Percentiles rank a stretch among this genome's conserved stretches.
Evolutionary conservation across 2,329 filamentous ascomycete genomes (phyloP).

Genomic region (Orbilia quercus): DNA sequence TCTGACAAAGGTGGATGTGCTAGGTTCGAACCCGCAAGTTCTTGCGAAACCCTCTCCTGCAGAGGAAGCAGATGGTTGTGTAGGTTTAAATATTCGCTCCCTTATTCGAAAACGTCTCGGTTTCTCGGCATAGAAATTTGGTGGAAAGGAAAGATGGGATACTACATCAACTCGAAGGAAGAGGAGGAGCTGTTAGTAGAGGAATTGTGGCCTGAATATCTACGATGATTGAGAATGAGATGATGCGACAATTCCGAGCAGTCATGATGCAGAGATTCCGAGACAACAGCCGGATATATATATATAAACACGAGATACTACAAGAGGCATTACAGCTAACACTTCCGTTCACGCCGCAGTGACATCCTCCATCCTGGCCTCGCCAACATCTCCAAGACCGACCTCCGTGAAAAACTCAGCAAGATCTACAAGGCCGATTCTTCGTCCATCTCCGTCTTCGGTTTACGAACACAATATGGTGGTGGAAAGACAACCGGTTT

Average conservation of each 20-base stretch:
- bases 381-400: conserved; percentile 98
- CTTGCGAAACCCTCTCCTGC: conserved; percentile 99
- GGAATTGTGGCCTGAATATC: background rate
- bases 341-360: conserved; percentile 67
- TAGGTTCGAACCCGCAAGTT: conserved; percentile 90
- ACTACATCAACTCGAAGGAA: background rate
- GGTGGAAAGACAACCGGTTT: conserved; percentile 99
- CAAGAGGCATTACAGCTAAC: conserved; percentile 28
- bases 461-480: conserved; percentile 98
- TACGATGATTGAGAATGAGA: background rate
- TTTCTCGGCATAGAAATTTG: conserved; percentile 5
- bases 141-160: background rate
- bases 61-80: conserved; percentile 99
- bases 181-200: background rate
- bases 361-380: conserved; percentile 99
- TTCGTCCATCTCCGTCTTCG: conserved; percentile 97
- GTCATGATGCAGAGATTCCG: conserved; percentile 20
- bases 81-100: conserved; percentile 70
- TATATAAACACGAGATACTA: background rate
- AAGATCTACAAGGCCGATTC: conserved; percentile 98
- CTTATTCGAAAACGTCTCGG: conserved; percentile 42
- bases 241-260: background rate
- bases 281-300: conserved; percentile 31
- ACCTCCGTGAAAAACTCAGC: conserved; percentile 93
- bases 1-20: conserved; percentile 32